phyloP scores from a whole-genome alignment of 495 filamentous ascomycete genomes.

The Aspergillus avenaceus region DNA sequence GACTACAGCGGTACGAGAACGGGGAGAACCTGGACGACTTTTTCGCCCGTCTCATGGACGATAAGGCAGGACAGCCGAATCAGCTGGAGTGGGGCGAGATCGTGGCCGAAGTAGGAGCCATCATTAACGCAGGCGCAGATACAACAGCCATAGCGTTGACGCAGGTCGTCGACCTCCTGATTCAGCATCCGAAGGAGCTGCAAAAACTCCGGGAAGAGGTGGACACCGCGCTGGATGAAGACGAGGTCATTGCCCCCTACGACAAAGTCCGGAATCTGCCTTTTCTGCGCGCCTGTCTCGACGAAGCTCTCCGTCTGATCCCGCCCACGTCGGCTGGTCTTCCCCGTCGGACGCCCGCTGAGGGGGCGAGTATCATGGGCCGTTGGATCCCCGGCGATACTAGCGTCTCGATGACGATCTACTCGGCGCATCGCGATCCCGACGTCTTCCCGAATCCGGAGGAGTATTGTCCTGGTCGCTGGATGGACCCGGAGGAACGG shows the following conservation, averaged over 20 bases:
- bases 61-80: slow-evolving; percentile 31
- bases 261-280: slow-evolving; percentile 32
- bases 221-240: slow-evolving; percentile 27
- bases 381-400: slow-evolving; percentile 28
- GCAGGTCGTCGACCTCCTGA: slow-evolving; percentile 46
- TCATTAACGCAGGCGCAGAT: slow-evolving; percentile 47
- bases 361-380: slow-evolving; percentile 27
- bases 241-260: slow-evolving; percentile 29
- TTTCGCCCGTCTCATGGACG: slow-evolving; percentile 42
- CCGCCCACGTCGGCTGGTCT: slow-evolving; percentile 27
- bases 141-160: slow-evolving; percentile 47
- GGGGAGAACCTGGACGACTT: slow-evolving; percentile 49
- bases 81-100: slow-evolving; percentile 15
- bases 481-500: slow-evolving; percentile 18
- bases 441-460: slow-evolving; percentile 20
- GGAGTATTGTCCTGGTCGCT: slow-evolving; percentile 21
- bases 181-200: slow-evolving; percentile 45
- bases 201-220: slow-evolving; percentile 52
- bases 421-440: slow-evolving; percentile 19
- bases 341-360: slow-evolving; percentile 26
- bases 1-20: slow-evolving; percentile 29
- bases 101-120: slow-evolving; percentile 13
- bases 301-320: slow-evolving; percentile 38
- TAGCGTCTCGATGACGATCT: slow-evolving; percentile 21
- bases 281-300: slow-evolving; percentile 36